A percentile compares a stretch with the other conserved stretches of the same genome.
These are phyloP conservation scores for Penicillium freii DNA, from an alignment of 2,329 filamentous ascomycete genomes.

Conservation along the genomic window DNA sequence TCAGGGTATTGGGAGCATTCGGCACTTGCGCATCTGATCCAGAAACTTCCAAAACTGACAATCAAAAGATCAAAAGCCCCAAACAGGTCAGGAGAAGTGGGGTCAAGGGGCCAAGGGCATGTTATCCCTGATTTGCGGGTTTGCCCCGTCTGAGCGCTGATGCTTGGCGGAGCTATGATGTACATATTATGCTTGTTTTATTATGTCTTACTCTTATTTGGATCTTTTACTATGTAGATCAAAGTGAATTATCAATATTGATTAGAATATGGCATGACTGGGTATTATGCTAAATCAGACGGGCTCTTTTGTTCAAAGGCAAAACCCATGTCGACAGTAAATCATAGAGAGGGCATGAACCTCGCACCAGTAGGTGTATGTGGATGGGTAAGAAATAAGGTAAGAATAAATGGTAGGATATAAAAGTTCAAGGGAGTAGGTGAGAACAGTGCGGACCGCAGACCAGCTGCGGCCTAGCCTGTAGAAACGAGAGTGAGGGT, in stretches of 20 bases:
- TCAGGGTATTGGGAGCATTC: not conserved
- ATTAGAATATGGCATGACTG: constrained; percentile 16
- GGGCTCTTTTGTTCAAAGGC: constrained; percentile 14
- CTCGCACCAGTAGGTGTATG: constrained; percentile 22
- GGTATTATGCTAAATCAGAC: constrained; percentile 30
- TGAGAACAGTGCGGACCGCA: not conserved
- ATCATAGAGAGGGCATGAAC: constrained; percentile 23
- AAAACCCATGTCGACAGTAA: constrained; percentile 17
- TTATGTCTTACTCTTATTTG: not conserved
- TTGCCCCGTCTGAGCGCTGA: constrained; percentile 3
- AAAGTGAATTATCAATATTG: constrained; percentile 4
- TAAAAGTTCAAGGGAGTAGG: not conserved
- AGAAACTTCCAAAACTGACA: not conserved
- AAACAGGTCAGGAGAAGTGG: constrained; percentile 14
- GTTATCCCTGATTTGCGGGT: constrained; percentile 9
- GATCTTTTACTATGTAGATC: not conserved
- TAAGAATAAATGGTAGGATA: constrained; percentile 2
- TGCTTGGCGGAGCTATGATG: constrained; percentile 9
- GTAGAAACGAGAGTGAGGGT: constrained; percentile 5
- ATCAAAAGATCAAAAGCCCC: not conserved
- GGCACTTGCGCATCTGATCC: not conserved
- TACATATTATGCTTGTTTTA: not conserved
- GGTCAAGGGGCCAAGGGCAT: constrained; percentile 3
- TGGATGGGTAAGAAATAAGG: not conserved
- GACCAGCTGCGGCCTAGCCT: not conserved